Base-by-base conservation (phyloP, 768 basidiomycete genomes). In the Mycena venus region DNA sequence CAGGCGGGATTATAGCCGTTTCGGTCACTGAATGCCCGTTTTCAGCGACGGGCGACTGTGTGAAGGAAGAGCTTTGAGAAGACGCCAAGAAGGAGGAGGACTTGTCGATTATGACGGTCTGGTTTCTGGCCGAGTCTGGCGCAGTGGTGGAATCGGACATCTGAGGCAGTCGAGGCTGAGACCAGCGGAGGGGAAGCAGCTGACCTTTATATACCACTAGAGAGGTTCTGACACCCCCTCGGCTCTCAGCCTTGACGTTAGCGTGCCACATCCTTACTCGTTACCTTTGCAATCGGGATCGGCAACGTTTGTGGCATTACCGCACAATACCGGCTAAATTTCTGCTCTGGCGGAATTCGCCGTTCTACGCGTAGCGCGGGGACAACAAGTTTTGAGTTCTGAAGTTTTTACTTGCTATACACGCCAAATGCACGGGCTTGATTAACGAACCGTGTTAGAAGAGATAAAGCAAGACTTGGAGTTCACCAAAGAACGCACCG, bases 1-100 rank as follows among this genome's bases (percentile, higher is more conserved):
- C 74, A 8, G 82, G 79, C 12, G 85, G 85, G 10, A 73, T 73
- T 17, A 62, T 12, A 11, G 64, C 36, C 23, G 53, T 14, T 4
- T 36, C 51, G n/a, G 40, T 29, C 25, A 27, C 31, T 15, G 55
- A 21, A 4, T 4, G 12, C 21, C 42, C 60, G 19, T 15, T 44
- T n/a, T 62, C 42, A 32, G 2, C n/a, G 42, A 42, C 40, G 3
- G 60, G 36, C 8, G 61, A 31, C 27, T 42, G 42, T 12, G 29
- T 31, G 42, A 23, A 55, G 5, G 15, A 29, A 31, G 53, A 2
- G 17, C 19, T 8, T 55, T 55, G 29, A 31, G 49, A 4, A 12
- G 51, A 53, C 15, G 51, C n/a, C 14, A 38, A 38, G 36, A 19
- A 12, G 25, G 53, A 19, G 23, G 17, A 29, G 17, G 21, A 9